Base-by-base conservation (phyloP, 192 early-diverging fungal genomes). In the Coemansia umbellata region DNA sequence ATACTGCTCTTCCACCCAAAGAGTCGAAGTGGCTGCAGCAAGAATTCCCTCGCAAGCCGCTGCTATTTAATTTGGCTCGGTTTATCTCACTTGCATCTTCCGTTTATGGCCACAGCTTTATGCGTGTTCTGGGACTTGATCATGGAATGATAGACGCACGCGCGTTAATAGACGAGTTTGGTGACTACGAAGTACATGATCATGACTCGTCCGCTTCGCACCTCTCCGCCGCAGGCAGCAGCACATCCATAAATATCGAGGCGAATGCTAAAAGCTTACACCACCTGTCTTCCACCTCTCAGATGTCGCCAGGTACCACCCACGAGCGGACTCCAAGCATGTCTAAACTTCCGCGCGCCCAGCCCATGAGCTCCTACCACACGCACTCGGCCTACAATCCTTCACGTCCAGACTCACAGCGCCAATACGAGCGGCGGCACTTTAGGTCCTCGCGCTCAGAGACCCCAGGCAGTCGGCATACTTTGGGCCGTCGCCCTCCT, bases 81-180 rank as follows among this genome's bases (percentile, higher is more conserved):
- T 89, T 85, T 33, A 81, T 87, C 48, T 74, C 83, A 3, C 78
- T 86, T 31, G 82, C 87, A 3, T 86, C 84, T 5, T 82, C 85
- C 18, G 83, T 82, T 4, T 89, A 89, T 31, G 87, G 87, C 7
- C 79, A 83, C 33, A 80, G 80, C 15, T 89, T 89, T 44, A 87
- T 89, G 87, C 78, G 81, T 32, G 83, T 87, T 3, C 56, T 87
- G 13, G 87, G 87, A 9, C 80, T 89, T 9, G 55, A 45, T 32
- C 48, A 58, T 49, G 59, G 61, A 0, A 43, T 60, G 44, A 66
- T 77, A 19, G 74, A 77, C 42, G 61, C 63, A 0, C 57, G 62
- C 4, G 74, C 74, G n/a, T 49, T 77, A 21, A 61, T 77, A 33
- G 74, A 65, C 33, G 58, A 53, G 30, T 70, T 62, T 66, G 66